Conservation (phyloP, 2,329 filamentous ascomycete genomes). For the Trichoderma asperellum region DNA sequence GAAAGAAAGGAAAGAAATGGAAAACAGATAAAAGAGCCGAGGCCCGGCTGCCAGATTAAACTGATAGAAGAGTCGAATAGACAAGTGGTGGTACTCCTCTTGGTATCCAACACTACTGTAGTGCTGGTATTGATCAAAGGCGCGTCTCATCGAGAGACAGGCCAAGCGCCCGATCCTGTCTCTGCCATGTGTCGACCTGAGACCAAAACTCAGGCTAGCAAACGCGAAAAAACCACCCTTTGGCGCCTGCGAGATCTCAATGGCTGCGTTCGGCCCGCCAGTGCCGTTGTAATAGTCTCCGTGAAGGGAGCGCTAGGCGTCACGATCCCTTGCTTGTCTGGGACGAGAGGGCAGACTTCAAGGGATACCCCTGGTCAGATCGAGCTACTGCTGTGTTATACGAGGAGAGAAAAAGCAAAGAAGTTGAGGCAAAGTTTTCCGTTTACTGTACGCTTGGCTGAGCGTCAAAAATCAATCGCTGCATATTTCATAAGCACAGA, state of each 20-base stretch:
- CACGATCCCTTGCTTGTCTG: constrained; percentile 12
- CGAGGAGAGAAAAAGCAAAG: background rate
- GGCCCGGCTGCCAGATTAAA: background rate
- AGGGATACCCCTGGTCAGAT: constrained; percentile 4
- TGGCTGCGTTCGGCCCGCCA: constrained; percentile 14
- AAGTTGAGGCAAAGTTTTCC: background rate
- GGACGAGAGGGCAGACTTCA: background rate
- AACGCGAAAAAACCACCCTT: background rate
- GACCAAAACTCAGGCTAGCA: constrained; percentile 12
- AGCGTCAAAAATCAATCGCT: background rate
- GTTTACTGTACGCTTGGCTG: background rate
- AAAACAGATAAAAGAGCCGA: background rate
- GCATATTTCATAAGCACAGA: background rate
- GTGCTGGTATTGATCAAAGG: background rate
- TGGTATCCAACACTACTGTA: background rate
- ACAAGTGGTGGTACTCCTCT: background rate
- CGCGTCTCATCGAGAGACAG: constrained; percentile 10
- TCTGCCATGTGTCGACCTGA: constrained; percentile 10
- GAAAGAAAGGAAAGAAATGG: background rate
- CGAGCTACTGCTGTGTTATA: background rate
- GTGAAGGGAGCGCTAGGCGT: constrained; percentile 11
- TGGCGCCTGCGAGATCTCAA: constrained; percentile 5
- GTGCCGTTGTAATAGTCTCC: constrained; percentile 11
- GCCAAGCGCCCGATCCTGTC: background rate
- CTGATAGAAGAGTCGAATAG: background rate